phyloP scores from a whole-genome alignment of 108 stramenopile species.

The Schizochytrium sp. region DNA sequence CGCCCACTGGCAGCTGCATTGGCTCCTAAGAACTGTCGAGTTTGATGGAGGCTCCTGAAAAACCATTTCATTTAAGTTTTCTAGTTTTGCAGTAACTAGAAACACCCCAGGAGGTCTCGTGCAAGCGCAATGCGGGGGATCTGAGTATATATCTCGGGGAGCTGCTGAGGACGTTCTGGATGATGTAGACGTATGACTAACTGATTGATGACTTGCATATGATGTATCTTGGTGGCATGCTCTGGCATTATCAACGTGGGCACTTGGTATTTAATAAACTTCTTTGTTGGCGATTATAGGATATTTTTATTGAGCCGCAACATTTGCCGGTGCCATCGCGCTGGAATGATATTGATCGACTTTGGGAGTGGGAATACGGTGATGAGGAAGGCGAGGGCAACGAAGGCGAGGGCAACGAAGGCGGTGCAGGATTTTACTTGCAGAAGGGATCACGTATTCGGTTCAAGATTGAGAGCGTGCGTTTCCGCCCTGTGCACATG shows the following conservation, averaged over 20 bases:
- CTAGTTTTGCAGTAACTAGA: too few relatives aligned
- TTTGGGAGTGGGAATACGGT: not conserved
- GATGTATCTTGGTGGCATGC: too few relatives aligned
- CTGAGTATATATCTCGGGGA: too few relatives aligned
- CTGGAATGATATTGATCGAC: not conserved
- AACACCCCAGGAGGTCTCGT: too few relatives aligned
- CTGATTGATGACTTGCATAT: too few relatives aligned
- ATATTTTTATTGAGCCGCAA: constrained; percentile 37
- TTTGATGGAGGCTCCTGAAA: not conserved
- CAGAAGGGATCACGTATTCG: not conserved
- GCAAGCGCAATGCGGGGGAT: too few relatives aligned
- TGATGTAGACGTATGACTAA: too few relatives aligned
- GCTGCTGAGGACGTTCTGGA: too few relatives aligned
- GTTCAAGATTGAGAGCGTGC: constrained; percentile 41
- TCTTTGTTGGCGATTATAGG: not conserved
- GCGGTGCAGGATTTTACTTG: not conserved
- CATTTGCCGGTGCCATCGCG: not conserved
- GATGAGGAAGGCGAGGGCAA: not conserved
- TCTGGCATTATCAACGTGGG: too few relatives aligned
- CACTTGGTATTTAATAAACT: too few relatives aligned
- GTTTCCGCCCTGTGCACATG: constrained; percentile 6
- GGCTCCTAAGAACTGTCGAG: not conserved
- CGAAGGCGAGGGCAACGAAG: not conserved
- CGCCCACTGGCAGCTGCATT: not conserved
- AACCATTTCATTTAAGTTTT: too few relatives aligned